A percentile compares a stretch with the other conserved stretches of the same genome.
These are phyloP conservation scores for Apiospora kogelbergensis DNA, from an alignment of 2,329 filamentous ascomycete genomes.

Conservation along the genomic window DNA sequence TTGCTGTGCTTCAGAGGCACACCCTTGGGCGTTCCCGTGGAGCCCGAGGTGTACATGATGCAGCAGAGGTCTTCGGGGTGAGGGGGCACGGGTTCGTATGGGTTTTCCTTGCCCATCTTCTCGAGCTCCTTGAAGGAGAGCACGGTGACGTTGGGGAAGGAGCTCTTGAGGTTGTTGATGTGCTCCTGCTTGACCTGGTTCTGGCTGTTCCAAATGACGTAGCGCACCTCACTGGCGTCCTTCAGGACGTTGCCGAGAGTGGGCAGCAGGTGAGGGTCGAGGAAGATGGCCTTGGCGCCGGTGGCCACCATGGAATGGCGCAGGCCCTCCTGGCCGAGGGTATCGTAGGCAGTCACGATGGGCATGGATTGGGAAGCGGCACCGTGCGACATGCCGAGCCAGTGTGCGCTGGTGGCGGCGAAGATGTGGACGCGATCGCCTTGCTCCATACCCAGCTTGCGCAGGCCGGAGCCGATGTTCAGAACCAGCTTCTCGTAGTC, in stretches of 20 bases:
- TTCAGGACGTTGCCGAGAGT: slow-evolving; percentile 55
- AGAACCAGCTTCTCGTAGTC: slow-evolving; percentile 73
- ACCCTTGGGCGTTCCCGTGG: slow-evolving; percentile 80
- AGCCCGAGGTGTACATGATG: slow-evolving; percentile 73
- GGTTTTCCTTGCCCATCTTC: slow-evolving; percentile 60
- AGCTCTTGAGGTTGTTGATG: slow-evolving; percentile 49
- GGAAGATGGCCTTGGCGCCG: slow-evolving; percentile 69
- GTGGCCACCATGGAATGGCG: slow-evolving; percentile 71
- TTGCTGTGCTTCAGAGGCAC: slow-evolving; percentile 74
- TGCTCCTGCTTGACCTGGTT: slow-evolving; percentile 51
- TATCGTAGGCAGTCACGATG: slow-evolving; percentile 77
- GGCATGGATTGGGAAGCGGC: slow-evolving; percentile 74
- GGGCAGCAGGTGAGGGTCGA: slow-evolving; percentile 69
- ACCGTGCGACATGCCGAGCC: slow-evolving; percentile 51
- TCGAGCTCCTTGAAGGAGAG: slow-evolving; percentile 52
- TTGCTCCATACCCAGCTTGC: slow-evolving; percentile 69
- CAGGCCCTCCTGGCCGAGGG: slow-evolving; percentile 70
- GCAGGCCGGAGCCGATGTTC: slow-evolving; percentile 68
- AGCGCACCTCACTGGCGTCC: slow-evolving; percentile 48
- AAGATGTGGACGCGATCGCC: slow-evolving; percentile 77
- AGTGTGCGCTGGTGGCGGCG: slow-evolving; percentile 66
- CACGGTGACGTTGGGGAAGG: slow-evolving; percentile 46
- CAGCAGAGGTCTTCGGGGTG: slow-evolving; percentile 75
- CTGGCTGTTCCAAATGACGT: slow-evolving; percentile 57
- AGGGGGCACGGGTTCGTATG: slow-evolving; percentile 67